Evolutionary conservation across 768 basidiomycete genomes (phyloP).

Genomic region (Tricholoma sp.): DNA sequence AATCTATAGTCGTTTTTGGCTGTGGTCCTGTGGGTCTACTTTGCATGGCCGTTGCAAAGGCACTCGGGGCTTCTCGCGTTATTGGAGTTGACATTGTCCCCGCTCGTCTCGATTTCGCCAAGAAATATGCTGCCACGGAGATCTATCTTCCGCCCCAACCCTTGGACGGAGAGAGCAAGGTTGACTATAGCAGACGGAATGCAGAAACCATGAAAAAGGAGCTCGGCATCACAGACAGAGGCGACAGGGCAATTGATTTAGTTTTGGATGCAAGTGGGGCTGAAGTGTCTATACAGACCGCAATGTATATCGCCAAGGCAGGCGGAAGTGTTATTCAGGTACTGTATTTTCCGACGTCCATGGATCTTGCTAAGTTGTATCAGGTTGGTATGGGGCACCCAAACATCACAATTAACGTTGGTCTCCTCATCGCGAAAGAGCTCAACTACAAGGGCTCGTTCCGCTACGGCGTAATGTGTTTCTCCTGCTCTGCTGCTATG

Average conservation of each 20-base stretch:
- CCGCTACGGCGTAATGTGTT: constrained; percentile 69
- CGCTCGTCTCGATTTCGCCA: constrained; percentile 81
- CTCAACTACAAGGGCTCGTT: constrained; percentile 85
- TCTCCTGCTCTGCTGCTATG: neutral
- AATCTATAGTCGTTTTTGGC: constrained; percentile 82
- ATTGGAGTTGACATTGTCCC: constrained; percentile 81
- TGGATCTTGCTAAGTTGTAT: neutral
- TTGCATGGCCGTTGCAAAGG: constrained; percentile 94
- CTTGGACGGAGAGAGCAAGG: constrained; percentile 59
- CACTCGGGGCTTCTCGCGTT: constrained; percentile 79
- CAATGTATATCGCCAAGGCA: constrained; percentile 64
- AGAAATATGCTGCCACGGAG: constrained; percentile 78
- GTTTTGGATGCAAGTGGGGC: constrained; percentile 93
- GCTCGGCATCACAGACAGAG: constrained; percentile 68
- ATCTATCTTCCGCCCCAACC: constrained; percentile 56
- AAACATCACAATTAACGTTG: constrained; percentile 70
- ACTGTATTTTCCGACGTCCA: neutral
- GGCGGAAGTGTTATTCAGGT: constrained; percentile 77
- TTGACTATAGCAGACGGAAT: constrained; percentile 70
- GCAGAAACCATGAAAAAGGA: constrained; percentile 59
- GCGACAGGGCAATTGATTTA: constrained; percentile 69
- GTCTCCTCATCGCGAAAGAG: constrained; percentile 70
- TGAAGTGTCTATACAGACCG: constrained; percentile 88
- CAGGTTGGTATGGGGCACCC: constrained; percentile 87
- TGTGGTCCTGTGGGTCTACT: constrained; percentile 87